Percentiles rank a stretch among this genome's conserved stretches.
Evolutionary conservation across 768 basidiomycete genomes (phyloP).

Genomic region (Kwoniella dendrophila): DNA sequence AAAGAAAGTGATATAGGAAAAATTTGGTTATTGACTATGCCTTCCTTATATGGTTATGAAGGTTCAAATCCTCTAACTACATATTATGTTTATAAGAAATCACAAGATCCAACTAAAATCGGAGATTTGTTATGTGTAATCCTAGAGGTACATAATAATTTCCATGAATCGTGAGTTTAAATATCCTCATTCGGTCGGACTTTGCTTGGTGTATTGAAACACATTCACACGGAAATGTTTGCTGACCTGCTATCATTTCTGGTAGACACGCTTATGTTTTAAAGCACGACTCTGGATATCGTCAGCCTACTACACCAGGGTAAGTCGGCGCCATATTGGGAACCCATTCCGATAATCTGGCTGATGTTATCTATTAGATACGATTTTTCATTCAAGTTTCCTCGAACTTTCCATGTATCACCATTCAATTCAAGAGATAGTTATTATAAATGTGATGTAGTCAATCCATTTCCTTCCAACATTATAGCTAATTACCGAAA

Average conservation of each 20-base stretch:
- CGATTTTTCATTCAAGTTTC: constrained; percentile 69
- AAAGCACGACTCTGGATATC: constrained; percentile 14
- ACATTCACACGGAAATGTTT: too few relatives aligned
- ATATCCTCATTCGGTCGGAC: too few relatives aligned
- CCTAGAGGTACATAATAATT: constrained; percentile 75
- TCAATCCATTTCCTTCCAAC: constrained; percentile 60
- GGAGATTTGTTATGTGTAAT: constrained; percentile 55
- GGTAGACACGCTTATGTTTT: constrained; percentile 39
- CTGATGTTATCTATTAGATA: constrained; percentile 29
- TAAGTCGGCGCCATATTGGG: neutral
- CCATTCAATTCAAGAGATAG: constrained; percentile 74
- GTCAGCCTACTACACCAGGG: constrained; percentile 19
- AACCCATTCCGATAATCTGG: neutral
- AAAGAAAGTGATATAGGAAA: constrained; percentile 56
- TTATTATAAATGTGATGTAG: constrained; percentile 65
- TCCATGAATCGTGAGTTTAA: constrained; percentile 63
- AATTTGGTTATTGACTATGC: constrained; percentile 76
- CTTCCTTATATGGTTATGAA: constrained; percentile 67
- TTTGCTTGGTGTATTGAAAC: too few relatives aligned
- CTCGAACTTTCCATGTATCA: constrained; percentile 72
- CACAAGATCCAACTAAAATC: constrained; percentile 1
- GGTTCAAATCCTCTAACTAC: constrained; percentile 73
- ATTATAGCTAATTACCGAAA: constrained; percentile 6
- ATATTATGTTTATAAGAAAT: constrained; percentile 64
- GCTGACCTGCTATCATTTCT: neutral